Evolutionary conservation across 2,329 filamentous ascomycete genomes (phyloP), one percentile per base, ranked within the genome.

Genomic region (Pseudogymnoascus sp.): DNA sequence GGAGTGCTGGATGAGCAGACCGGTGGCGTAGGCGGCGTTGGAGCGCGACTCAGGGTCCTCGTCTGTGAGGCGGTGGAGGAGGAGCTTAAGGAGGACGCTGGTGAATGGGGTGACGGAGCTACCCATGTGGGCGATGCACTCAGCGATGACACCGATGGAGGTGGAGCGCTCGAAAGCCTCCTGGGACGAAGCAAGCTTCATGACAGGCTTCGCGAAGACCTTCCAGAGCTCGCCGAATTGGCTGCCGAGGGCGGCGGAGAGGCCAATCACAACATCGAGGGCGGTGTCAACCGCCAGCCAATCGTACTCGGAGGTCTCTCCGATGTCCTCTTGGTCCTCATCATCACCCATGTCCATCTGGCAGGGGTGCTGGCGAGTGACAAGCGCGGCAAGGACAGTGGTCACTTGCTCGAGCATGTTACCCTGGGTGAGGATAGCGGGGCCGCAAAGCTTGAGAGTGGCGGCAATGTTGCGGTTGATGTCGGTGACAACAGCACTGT

Each of bases 201-300:
- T 79, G 67, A 97, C 82, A 37, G 89, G 89, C 81, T 94, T 93
- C 79, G 96, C 90, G 67, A 97, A 96, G 69, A 96, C 86, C 80
- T 96, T 95, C 91, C 91, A 97, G 64, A 97, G 80, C 78, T 96
- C 88, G 61, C 82, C 81, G 70, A 97, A 97, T 67, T 86, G 85
- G 20, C 82, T 74, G 38, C 94, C 94, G 12, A 97, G 85, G 32
- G 91, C 91, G 54, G 85, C 84, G 18, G 92, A 87, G 39, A 97
- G 83, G 37, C 90, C 91, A 59, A 91, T 90, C 58, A 97, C 81
- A 54, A 96, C 91, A 66, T 97, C 94, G 61, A 97, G 83, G 35
- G 91, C 92, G 8, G 91, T 96, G 77, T 99, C 94, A 60, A 97
- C 88, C 59, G 96, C 88, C 16, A 97, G 84, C 94, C 94, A 97